phyloP scores from a whole-genome alignment of 2,329 filamentous ascomycete species.

The Sclerotiophoma versabilis region DNA sequence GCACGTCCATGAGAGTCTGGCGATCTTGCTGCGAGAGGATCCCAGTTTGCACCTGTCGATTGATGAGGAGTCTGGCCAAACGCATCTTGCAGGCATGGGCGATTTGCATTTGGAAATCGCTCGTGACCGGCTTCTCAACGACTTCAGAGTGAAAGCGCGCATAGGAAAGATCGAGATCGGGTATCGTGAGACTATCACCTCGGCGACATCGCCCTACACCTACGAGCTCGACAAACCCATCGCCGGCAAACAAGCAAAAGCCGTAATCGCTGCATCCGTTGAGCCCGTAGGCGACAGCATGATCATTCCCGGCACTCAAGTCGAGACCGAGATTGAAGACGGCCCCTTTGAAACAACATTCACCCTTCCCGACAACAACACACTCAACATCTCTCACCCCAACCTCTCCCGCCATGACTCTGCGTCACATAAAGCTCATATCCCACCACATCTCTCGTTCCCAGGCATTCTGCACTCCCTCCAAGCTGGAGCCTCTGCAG shows the following conservation, averaged over 20 bases:
- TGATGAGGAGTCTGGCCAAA: constrained; percentile 91
- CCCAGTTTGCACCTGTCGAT: constrained; percentile 85
- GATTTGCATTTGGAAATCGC: constrained; percentile 95
- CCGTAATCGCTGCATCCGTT: constrained; percentile 73
- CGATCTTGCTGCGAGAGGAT: constrained; percentile 85
- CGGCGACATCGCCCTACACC: constrained; percentile 63
- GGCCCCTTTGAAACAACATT: constrained; percentile 39
- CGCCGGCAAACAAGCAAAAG: constrained; percentile 79
- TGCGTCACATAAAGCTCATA: constrained; percentile 51
- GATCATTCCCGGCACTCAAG: constrained; percentile 30
- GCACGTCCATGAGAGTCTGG: constrained; percentile 76
- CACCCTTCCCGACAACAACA: constrained; percentile 69
- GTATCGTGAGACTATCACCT: constrained; percentile 82
- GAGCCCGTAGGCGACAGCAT: constrained; percentile 61
- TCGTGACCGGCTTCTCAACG: constrained; percentile 82
- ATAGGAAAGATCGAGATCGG: constrained; percentile 95
- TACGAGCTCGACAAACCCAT: constrained; percentile 79
- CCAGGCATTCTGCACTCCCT: constrained; percentile 62
- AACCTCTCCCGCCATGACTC: constrained; percentile 53
- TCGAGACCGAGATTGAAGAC: constrained; percentile 32
- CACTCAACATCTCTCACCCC: constrained; percentile 64
- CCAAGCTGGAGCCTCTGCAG: constrained; percentile 81
- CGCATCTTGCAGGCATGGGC: constrained; percentile 94
- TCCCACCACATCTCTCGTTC: constrained; percentile 63
- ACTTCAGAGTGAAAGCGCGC: constrained; percentile 82